Percentiles rank a stretch among this genome's conserved stretches.
Evolutionary conservation across 139 green algal species (phyloP).

Genomic region (Picochlorum sp.): DNA sequence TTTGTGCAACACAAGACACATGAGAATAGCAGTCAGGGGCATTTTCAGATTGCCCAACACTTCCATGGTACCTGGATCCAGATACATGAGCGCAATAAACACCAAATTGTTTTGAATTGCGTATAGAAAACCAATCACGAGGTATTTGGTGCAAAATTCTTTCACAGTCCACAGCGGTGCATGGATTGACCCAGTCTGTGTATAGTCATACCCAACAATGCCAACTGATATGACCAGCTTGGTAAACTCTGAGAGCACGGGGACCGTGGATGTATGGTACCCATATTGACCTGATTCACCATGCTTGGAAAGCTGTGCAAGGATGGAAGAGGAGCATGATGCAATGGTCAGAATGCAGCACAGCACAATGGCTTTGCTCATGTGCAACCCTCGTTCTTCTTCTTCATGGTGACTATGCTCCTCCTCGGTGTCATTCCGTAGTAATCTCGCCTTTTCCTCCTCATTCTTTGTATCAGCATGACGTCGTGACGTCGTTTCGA

Average conservation of each 20-base stretch:
- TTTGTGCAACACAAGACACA: background rate
- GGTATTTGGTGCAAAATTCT: background rate
- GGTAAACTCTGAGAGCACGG: background rate
- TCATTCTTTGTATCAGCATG: too few species aligned
- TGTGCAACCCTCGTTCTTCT: background rate
- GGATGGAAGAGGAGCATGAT: constrained; percentile 4
- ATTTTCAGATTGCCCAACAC: constrained; percentile 1
- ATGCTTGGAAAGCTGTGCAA: constrained; percentile 1
- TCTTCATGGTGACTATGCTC: too few species aligned
- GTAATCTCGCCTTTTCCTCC: too few species aligned
- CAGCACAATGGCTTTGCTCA: background rate
- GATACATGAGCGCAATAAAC: background rate
- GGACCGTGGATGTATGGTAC: background rate
- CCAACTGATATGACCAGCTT: background rate
- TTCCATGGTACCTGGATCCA: constrained; percentile 2
- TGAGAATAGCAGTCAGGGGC: background rate
- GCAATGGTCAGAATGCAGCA: constrained; percentile 1
- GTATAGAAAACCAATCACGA: background rate
- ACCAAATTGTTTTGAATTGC: background rate
- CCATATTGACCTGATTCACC: background rate
- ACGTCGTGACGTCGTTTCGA: too few species aligned
- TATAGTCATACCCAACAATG: background rate
- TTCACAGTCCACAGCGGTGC: background rate
- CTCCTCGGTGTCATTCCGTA: too few species aligned
- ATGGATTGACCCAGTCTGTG: background rate